Evolutionary conservation across 2,329 filamentous ascomycete genomes (phyloP).

Genomic region (Diaporthe longicolla): DNA sequence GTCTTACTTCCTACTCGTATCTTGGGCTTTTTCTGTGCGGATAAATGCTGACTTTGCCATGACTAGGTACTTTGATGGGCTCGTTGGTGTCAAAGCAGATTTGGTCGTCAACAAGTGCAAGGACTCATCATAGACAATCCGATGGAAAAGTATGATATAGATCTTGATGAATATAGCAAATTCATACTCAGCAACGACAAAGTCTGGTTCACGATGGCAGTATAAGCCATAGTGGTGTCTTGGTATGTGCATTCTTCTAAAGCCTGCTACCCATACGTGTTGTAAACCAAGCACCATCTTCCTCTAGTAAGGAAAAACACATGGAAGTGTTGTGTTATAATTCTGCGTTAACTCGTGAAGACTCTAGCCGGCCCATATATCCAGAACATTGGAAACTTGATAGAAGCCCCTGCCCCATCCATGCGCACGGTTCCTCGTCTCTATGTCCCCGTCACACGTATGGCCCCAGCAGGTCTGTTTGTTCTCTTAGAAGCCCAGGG

Average conservation of each 20-base stretch:
- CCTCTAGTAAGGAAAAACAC: neutral
- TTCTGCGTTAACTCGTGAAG: conserved; percentile 21
- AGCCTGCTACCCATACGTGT: neutral
- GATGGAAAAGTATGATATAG: neutral
- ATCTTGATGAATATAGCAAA: neutral
- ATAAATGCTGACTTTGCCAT: conserved; percentile 14
- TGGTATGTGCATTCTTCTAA: neutral
- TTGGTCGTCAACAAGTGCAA: conserved; percentile 52
- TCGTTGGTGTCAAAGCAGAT: conserved; percentile 70
- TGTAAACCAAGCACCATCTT: neutral
- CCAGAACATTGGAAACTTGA: neutral
- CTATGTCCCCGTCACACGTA: neutral
- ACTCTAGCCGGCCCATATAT: neutral
- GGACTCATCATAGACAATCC: conserved; percentile 5
- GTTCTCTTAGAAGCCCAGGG: conserved; percentile 54
- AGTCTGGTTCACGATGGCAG: neutral
- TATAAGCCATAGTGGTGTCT: neutral
- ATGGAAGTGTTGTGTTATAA: neutral
- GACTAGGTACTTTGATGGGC: conserved; percentile 73
- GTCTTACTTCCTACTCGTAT: too few relatives aligned
- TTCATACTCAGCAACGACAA: neutral
- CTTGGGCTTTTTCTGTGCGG: rapidly evolving
- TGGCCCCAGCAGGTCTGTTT: neutral
- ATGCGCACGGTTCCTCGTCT: neutral
- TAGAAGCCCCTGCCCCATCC: neutral